Conservation (phyloP, 495 filamentous ascomycete species). For the Aspergillus incahuasiensis region DNA sequence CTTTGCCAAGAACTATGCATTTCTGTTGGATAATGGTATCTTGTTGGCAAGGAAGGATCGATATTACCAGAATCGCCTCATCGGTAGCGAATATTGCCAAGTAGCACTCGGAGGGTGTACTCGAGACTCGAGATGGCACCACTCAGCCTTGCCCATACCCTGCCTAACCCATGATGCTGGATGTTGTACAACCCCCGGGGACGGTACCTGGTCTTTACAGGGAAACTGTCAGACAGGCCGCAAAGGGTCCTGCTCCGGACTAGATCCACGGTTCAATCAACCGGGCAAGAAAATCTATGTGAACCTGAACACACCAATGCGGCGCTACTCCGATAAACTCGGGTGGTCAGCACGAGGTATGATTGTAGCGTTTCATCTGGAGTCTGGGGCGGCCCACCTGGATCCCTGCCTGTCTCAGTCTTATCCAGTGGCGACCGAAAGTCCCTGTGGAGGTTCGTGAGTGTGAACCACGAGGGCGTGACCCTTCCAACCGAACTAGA, state of each 20-base stretch:
- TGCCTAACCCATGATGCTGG: not conserved
- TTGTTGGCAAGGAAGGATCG: not conserved
- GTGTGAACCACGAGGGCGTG: not conserved
- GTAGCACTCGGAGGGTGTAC: not conserved
- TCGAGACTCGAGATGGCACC: not conserved
- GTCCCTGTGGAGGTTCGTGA: not conserved
- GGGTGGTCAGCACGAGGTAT: not conserved
- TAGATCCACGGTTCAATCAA: too few species aligned
- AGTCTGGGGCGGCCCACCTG: not conserved
- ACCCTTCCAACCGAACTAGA: too few species aligned
- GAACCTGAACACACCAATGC: too few species aligned
- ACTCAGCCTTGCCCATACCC: not conserved
- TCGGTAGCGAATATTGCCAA: not conserved
- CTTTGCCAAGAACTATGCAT: not conserved
- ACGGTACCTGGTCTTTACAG: too few species aligned
- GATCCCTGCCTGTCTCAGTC: not conserved
- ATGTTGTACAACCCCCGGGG: not conserved
- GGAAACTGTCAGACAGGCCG: too few species aligned
- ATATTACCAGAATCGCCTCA: not conserved
- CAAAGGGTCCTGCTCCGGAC: too few species aligned
- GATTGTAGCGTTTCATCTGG: slow-evolving; percentile 3
- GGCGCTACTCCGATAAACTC: not conserved
- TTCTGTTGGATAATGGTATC: slow-evolving; percentile 2
- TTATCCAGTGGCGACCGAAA: not conserved
- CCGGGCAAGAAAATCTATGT: too few species aligned